Base-by-base conservation (phyloP, 2,329 filamentous ascomycete species). In the Monosporascus sp. region DNA sequence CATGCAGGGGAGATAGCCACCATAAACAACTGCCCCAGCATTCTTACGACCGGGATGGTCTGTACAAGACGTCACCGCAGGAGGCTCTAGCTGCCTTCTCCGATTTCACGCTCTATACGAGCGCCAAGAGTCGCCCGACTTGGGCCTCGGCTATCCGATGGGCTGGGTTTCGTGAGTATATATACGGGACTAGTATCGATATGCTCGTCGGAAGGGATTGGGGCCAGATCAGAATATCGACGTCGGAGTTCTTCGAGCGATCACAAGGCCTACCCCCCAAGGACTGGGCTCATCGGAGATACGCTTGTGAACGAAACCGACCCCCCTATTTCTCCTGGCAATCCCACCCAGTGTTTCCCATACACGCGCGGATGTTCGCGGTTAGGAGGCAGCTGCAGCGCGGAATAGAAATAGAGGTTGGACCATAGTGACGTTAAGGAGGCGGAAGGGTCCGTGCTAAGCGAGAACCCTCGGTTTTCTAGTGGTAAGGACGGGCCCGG, bases 51-150 rank as follows among this genome's bases (percentile, higher is more conserved):
- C 71, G 75, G 0, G 41, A 62, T 3, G 77, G 78, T 0, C 66
- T 66, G 0, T 80, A 77, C 62, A 70, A 68, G 3, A 62, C 81
- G 41, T 70, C 67, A 1, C 61, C 72, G 0, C 48, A 61, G 8
- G 70, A 75, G 51, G 72, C 76, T 0, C 60, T 72, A n/a, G 62
- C 59, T 3, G 79, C 78, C 0, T 81, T 79, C 57, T 54, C 65
- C 3, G 58, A 70, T 17, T 64, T 83, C n/a, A 74, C 74, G 5
- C 64, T 82, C 3, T 82, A 83, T 64, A 82, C 79, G 22, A 83
- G 79, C 61, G 79, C 75, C 2, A 79, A 83, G 64, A 76, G 74
- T 53, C 83, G 80, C 62, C 76, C 79, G 7, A 83, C 82, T 76
- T 83, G 80, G 58, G 78, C 80, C 1, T 74, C 77, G 7, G 79